Evolutionary conservation across 805 yeast species (phyloP).

Genomic region (Wickerhamiella lipophila): DNA sequence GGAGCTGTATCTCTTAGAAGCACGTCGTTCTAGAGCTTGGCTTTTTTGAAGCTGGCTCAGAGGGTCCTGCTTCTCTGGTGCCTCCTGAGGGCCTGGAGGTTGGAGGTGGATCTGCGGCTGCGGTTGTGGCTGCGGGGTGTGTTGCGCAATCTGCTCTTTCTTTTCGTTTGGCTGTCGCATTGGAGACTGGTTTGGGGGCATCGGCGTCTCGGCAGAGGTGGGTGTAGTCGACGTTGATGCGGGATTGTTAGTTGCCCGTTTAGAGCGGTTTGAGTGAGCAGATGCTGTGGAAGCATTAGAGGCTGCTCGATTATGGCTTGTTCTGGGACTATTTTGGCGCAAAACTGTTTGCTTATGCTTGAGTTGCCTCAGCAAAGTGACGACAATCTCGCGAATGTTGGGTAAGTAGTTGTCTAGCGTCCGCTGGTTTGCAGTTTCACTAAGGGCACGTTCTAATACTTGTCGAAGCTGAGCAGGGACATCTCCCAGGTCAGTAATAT

Average conservation of each 20-base stretch:
- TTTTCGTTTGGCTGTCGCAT: constrained; percentile 3
- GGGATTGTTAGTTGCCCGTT: not conserved
- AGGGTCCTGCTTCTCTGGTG: constrained; percentile 32
- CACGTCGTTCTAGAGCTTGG: constrained; percentile 76
- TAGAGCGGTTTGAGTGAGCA: not conserved
- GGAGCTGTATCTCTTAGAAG: constrained; percentile 87
- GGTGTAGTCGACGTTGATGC: constrained; percentile 9
- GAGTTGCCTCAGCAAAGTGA: constrained; percentile 61
- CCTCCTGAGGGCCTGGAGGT: not conserved
- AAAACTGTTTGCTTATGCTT: constrained; percentile 64
- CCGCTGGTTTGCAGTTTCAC: constrained; percentile 73
- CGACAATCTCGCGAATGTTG: constrained; percentile 72
- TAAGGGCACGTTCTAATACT: constrained; percentile 73
- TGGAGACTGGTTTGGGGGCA: constrained; percentile 11
- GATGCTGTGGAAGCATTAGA: constrained; percentile 8
- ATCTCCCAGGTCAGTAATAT: constrained; percentile 68
- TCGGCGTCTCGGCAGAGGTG: constrained; percentile 2
- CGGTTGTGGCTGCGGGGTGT: not conserved
- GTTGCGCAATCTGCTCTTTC: not conserved
- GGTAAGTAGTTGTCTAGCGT: constrained; percentile 73
- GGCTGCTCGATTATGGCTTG: not conserved
- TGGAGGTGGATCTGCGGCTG: not conserved
- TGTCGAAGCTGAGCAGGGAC: constrained; percentile 72
- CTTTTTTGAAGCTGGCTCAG: constrained; percentile 68
- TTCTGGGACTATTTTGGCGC: constrained; percentile 13